A percentile compares a stretch with the other conserved stretches of the same genome.
These are phyloP conservation scores for Lophiotrema nucula DNA, from an alignment of 495 filamentous ascomycete genomes.

Conservation along the genomic window DNA sequence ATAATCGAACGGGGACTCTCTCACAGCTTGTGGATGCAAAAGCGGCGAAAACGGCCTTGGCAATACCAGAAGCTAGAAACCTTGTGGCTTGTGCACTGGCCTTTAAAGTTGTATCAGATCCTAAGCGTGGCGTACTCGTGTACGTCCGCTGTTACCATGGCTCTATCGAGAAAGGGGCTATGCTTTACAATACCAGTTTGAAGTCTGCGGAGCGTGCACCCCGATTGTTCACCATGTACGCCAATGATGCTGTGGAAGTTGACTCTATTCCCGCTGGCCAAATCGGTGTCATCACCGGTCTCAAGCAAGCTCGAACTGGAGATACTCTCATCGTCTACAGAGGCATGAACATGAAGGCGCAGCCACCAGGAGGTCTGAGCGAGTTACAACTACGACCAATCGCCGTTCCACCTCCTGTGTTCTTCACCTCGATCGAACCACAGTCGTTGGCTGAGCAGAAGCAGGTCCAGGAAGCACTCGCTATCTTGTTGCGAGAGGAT, in stretches of 20 bases:
- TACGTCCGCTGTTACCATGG: constrained; percentile 94
- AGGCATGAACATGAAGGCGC: constrained; percentile 56
- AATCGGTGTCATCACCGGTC: constrained; percentile 91
- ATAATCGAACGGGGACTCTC: constrained; percentile 50
- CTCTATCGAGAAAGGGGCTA: constrained; percentile 65
- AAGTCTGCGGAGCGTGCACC: constrained; percentile 77
- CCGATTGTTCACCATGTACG: constrained; percentile 87
- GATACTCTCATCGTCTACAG: constrained; percentile 82
- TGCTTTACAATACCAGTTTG: constrained; percentile 86
- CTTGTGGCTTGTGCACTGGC: constrained; percentile 79
- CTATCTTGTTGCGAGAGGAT: constrained; percentile 82
- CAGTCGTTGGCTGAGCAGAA: constrained; percentile 76
- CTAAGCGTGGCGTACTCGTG: constrained; percentile 80
- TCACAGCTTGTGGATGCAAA: constrained; percentile 47
- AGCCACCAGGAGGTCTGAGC: constrained; percentile 66
- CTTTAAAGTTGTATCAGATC: constrained; percentile 95
- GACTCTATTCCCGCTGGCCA: constrained; percentile 77
- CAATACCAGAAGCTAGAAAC: constrained; percentile 42
- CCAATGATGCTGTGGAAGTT: constrained; percentile 81
- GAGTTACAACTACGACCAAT: constrained; percentile 84
- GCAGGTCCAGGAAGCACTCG: constrained; percentile 69
- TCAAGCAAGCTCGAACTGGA: constrained; percentile 87
- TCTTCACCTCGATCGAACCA: constrained; percentile 91
- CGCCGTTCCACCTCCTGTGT: constrained; percentile 87
- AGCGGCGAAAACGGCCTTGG: not conserved